These are phyloP conservation scores for Cutaneotrichosporon curvatum DNA, from an alignment of 1,284 basidiomycete genomes.

Conservation along the genomic window DNA sequence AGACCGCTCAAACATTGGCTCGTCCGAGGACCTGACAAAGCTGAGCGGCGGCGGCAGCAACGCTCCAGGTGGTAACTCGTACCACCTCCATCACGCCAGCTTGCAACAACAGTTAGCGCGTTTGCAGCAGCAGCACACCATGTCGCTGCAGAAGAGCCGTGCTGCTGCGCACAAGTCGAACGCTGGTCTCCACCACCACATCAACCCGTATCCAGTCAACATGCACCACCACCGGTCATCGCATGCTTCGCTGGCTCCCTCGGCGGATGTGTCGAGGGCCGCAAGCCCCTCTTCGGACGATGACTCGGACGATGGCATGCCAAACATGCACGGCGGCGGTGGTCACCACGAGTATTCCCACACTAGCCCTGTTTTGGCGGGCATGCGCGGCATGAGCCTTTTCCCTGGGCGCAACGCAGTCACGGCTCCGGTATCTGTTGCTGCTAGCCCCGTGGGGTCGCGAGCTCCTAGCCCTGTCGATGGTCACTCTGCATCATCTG, in stretches of 20 bases:
- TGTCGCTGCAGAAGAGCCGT: conserved; percentile 8
- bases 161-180: background rate
- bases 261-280: conserved; percentile 37
- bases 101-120: conserved; percentile 33
- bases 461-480: conserved; percentile 36
- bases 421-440: conserved; percentile 42
- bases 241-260: conserved; percentile 23
- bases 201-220: conserved; percentile 39
- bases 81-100: conserved; percentile 35
- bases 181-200: conserved; percentile 18
- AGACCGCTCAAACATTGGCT: conserved; percentile 33
- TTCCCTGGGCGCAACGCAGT: conserved; percentile 36
- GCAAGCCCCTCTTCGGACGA: conserved; percentile 40
- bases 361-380: conserved; percentile 63
- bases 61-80: conserved; percentile 19
- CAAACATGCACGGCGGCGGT: conserved; percentile 6
- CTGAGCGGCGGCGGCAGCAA: conserved; percentile 13
- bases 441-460: conserved; percentile 37
- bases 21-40: conserved; percentile 30
- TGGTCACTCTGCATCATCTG: conserved; percentile 43
- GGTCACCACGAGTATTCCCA: conserved; percentile 6
- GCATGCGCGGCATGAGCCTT: conserved; percentile 56
- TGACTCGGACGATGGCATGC: conserved; percentile 40
- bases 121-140: conserved; percentile 36
- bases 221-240: conserved; percentile 28